phyloP scores from a whole-genome alignment of 2,329 filamentous ascomycete species.

The Westerdykella aurantiaca region DNA sequence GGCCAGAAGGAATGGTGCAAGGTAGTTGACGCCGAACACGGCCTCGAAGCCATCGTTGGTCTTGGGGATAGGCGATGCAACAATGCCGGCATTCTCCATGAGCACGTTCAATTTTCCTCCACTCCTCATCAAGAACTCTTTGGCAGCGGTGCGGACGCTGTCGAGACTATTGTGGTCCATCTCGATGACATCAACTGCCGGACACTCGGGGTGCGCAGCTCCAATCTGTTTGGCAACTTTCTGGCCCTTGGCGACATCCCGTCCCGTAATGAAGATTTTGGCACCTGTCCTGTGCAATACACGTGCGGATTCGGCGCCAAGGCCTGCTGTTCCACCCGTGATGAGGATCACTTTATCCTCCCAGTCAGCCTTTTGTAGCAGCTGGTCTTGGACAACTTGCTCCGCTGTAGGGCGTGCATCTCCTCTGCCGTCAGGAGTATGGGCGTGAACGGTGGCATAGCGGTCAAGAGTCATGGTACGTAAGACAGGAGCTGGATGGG shows the following conservation, averaged over 20 bases:
- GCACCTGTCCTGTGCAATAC: slow-evolving; percentile 43
- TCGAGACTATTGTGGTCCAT: slow-evolving; percentile 8
- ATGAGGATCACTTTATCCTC: slow-evolving; percentile 9
- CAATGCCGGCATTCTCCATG: slow-evolving; percentile 26
- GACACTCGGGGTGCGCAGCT: too few relatives aligned
- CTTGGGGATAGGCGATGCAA: slow-evolving; percentile 18
- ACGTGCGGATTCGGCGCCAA: slow-evolving; percentile 11
- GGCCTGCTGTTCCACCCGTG: slow-evolving; percentile 8
- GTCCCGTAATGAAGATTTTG: slow-evolving; percentile 39
- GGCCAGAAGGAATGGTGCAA: slow-evolving; percentile 12
- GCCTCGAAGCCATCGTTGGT: slow-evolving; percentile 16
- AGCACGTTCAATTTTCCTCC: slow-evolving; percentile 13
- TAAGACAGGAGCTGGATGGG: too few relatives aligned
- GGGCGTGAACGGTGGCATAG: too few relatives aligned
- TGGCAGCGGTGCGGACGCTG: slow-evolving; percentile 8
- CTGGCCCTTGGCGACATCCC: slow-evolving; percentile 25
- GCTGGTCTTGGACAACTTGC: slow-evolving; percentile 32
- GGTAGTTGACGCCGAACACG: neutral
- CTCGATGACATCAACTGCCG: slow-evolving; percentile 14
- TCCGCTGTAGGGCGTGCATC: slow-evolving; percentile 36
- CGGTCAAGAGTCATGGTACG: too few relatives aligned
- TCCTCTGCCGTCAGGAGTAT: too few relatives aligned
- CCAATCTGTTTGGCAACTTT: too few relatives aligned
- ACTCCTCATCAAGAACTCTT: slow-evolving; percentile 4
- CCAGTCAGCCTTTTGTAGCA: slow-evolving; percentile 18